phyloP scores from a whole-genome alignment of 805 yeast genomes.

The Starmera quercuum region DNA sequence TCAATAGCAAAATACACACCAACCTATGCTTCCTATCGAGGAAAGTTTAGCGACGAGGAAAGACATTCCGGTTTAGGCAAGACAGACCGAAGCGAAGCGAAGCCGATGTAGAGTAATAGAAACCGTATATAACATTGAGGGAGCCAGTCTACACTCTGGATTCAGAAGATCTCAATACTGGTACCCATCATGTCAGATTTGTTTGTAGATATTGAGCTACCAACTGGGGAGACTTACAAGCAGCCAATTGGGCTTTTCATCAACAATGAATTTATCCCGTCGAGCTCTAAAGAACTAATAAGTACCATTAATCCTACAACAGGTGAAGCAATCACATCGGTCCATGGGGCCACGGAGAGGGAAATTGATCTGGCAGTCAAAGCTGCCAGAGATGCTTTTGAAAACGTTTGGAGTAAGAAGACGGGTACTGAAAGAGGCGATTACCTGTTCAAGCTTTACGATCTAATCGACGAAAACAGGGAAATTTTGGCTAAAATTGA shows the following conservation, averaged over 20 bases:
- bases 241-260: constrained; percentile 90
- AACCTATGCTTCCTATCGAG: too few relatives aligned
- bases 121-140: too few relatives aligned
- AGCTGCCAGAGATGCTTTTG: constrained; percentile 54
- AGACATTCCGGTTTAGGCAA: too few relatives aligned
- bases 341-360: constrained; percentile 9
- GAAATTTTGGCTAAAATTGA: constrained; percentile 65
- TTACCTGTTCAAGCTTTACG: constrained; percentile 54
- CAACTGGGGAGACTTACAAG: constrained; percentile 55
- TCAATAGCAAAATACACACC: too few relatives aligned
- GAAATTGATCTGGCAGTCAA: constrained; percentile 18
- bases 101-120: too few relatives aligned
- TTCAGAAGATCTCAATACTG: too few relatives aligned
- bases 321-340: constrained; percentile 46
- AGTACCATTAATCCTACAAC: constrained; percentile 49
- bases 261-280: constrained; percentile 68
- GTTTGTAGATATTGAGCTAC: constrained; percentile 29
- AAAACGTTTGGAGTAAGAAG: constrained; percentile 54
- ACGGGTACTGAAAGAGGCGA: constrained; percentile 52
- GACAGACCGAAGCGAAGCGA: too few relatives aligned
- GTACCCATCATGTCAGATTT: too few relatives aligned
- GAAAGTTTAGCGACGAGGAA: too few relatives aligned
- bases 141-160: too few relatives aligned
- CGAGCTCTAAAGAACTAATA: constrained; percentile 55
- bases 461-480: constrained; percentile 53